Evolutionary conservation across 306 rosid species (phyloP), one percentile per base, ranked within the genome.

Genomic region (Cucumis hystrix): DNA sequence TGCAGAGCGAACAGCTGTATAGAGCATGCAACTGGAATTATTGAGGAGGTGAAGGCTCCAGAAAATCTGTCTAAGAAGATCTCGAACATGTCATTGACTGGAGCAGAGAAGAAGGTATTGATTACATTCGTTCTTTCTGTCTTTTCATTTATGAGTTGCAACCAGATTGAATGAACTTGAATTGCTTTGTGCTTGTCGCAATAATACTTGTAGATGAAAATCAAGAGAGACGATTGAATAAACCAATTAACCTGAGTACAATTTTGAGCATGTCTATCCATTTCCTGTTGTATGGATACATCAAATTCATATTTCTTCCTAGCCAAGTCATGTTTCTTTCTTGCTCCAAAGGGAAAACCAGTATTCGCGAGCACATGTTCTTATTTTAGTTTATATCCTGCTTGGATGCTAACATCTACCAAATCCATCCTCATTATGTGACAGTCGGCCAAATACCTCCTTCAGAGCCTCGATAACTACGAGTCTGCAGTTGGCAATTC

Each of bases 1-100:
- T 85, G 88, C 79, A 81, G 91, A 83, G 83, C 88, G 21, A 83
- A 85, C 83, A 83, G 83, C 25, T 87, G 91, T 54, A 81, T 87
- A 57, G 91, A 87, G 83, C 88, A 87, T 79, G 91, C 91, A 52
- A 81, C 81, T 8, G 91, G 83, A 71, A 83, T 85, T 76, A 81
- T 87, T 82, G 91, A 87, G 79, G 91, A 81, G 84, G 78, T 81
- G 57, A 85, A 87, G 84, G 88, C 88, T 25, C 85, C 87, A 23
- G 88, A 87, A 76, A 85, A 85, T 75, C 85, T 87, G 14, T 87
- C 91, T 16, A 79, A 87, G 65, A 83, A 78, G 64, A 79, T 87
- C 52, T 81, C 88, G 14, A 74, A 81, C 47, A 77, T 87, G 35
- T 77, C 84, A 15, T 39, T 87, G 72, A 75, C 80, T 62, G 84